Conservation (phyloP, 441 rosid genomes). For the Omphalea diandra region DNA sequence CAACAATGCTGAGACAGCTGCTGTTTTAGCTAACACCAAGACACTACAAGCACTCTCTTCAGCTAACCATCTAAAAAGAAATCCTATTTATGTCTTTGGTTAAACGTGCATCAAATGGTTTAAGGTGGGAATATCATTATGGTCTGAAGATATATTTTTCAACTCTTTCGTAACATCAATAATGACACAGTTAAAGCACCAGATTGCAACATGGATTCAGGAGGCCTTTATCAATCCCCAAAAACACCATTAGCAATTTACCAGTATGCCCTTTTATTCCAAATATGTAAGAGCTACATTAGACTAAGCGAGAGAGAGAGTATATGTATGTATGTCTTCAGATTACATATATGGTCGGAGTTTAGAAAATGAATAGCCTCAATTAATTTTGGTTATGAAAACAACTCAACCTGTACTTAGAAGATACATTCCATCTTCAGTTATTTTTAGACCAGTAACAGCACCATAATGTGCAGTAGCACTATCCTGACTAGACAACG, state of each 20-base stretch:
- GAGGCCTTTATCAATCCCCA: background rate
- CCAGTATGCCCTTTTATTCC: background rate
- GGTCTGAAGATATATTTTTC: too few species aligned
- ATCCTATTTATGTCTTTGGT: background rate
- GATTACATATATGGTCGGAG: background rate
- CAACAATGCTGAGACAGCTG: slow-evolving; percentile 3
- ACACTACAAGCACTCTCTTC: background rate
- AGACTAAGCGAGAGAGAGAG: background rate
- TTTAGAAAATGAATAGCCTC: background rate
- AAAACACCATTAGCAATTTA: background rate
- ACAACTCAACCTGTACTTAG: slow-evolving; percentile 77
- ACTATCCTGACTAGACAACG: slow-evolving; percentile 74
- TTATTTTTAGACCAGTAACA: slow-evolving; percentile 75
- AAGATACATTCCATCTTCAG: slow-evolving; percentile 90
- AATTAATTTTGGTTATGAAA: slow-evolving; percentile 12
- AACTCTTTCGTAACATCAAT: background rate
- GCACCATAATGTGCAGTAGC: slow-evolving; percentile 96
- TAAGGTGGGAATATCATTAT: background rate
- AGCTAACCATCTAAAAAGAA: background rate
- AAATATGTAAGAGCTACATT: too few species aligned
- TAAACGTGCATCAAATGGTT: background rate
- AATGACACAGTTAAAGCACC: background rate
- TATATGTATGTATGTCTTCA: background rate
- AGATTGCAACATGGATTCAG: background rate
- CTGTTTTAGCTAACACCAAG: background rate